phyloP scores from a whole-genome alignment of 2,329 filamentous ascomycete genomes.

The Gnomoniopsis smithogilvyi region DNA sequence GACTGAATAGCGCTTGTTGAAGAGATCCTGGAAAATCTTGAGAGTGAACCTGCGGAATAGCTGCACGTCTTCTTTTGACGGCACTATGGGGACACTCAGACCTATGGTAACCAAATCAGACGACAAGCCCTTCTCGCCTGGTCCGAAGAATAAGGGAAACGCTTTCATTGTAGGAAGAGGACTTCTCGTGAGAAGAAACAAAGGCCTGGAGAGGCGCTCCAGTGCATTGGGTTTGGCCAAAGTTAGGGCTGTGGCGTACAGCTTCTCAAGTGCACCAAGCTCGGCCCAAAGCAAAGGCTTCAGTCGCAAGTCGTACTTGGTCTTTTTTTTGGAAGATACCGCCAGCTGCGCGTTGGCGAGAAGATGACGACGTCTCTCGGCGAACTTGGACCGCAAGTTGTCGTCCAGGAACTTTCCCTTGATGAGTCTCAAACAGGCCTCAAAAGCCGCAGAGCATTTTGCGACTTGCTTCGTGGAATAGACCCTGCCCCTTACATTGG shows the following conservation, averaged over 20 bases:
- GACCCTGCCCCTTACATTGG: constrained; percentile 59
- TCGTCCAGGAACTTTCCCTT: constrained; percentile 67
- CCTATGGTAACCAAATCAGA: constrained; percentile 54
- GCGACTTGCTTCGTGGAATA: constrained; percentile 71
- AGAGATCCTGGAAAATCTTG: constrained; percentile 75
- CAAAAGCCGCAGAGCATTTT: constrained; percentile 85
- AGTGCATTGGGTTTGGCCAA: constrained; percentile 56
- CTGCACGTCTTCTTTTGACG: constrained; percentile 43
- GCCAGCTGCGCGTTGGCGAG: constrained; percentile 89
- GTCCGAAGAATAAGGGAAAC: constrained; percentile 71
- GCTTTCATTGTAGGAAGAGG: constrained; percentile 60
- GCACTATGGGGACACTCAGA: constrained; percentile 38
- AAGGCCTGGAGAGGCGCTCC: constrained; percentile 55
- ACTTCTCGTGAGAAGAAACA: constrained; percentile 69
- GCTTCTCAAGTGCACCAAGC: constrained; percentile 41
- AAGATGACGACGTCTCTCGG: constrained; percentile 61
- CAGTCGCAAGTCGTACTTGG: constrained; percentile 70
- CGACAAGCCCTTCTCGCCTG: constrained; percentile 37
- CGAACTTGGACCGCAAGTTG: constrained; percentile 69
- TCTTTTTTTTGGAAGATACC: constrained; percentile 72
- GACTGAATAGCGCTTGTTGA: constrained; percentile 79
- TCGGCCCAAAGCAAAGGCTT: constrained; percentile 74
- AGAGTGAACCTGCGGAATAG: constrained; percentile 71
- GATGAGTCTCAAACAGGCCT: constrained; percentile 70
- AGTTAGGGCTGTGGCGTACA: constrained; percentile 62